Evolutionary conservation across 148 eudicot species (phyloP), one percentile per base, ranked within the genome.

Genomic region (Camellia japonica): DNA sequence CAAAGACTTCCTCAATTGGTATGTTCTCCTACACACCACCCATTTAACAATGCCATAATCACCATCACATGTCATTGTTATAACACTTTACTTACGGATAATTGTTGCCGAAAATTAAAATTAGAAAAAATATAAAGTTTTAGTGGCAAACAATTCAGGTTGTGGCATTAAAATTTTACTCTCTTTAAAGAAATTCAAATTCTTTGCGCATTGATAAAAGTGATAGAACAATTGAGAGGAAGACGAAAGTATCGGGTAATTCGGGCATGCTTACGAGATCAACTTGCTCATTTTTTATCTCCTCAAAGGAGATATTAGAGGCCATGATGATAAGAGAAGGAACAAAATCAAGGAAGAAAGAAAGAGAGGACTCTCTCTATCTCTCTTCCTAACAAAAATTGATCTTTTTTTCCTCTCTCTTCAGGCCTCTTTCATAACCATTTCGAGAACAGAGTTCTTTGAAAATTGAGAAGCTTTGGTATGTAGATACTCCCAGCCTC

Each of bases 231-330:
- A n/a, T 20, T 19, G 18, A 5, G 3, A 30, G 4, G 44, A 2
- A 10, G 4, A 12, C 3, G 14, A 73, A 3, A 70, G 49, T 43
- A 1, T 42, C 54, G 5, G n/a, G n/a, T n/a, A n/a, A n/a, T n/a
- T n/a, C n/a, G n/a, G 3, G 42, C 11, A 12, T 23, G 70, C 86
- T 82, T 86, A 88, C 94, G 77, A 91, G 89, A 81, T 91, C 94
- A 66, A 86, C 83, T 77, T 72, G 87, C 79, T 88, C 87, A 59
- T 86, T 86, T 66, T 89, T 86, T 3, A 87, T 78, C 19, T 82
- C 83, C 65, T 89, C 89, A 9, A 88, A 64, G 76, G 88, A 81
- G 69, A 83, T 41, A 12, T 86, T 82, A 6, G 75, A 49, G 58
- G 68, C 79, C 80, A 82, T 61, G 54, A 3, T 74, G 83, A 79